Percentiles rank a stretch among this genome's conserved stretches.
Evolutionary conservation across 2,329 filamentous ascomycete species (phyloP).

Genomic region (Aspergillus ochraceus): DNA sequence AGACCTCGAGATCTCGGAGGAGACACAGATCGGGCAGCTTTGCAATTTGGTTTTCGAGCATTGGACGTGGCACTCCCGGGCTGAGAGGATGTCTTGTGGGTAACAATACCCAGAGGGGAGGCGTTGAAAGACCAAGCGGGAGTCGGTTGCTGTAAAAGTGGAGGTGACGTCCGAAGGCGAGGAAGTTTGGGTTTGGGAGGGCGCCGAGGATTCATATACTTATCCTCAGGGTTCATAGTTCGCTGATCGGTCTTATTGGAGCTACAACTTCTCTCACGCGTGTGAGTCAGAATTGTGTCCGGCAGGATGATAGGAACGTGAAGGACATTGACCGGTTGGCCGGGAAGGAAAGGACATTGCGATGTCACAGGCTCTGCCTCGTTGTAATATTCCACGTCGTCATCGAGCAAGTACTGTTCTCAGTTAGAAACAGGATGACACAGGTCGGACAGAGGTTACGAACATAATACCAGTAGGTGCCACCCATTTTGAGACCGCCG

Average conservation of each 20-base stretch:
- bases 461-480: constrained; percentile 95
- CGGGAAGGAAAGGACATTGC: constrained; percentile 80
- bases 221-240: constrained; percentile 77
- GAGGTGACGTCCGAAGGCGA: constrained; percentile 48
- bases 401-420: constrained; percentile 76
- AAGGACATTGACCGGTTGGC: constrained; percentile 82
- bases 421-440: constrained; percentile 22
- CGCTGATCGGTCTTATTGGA: constrained; percentile 61
- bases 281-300: constrained; percentile 43
- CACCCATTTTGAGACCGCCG: constrained; percentile 86
- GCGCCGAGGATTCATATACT: constrained; percentile 69
- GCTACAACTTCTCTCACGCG: constrained; percentile 66
- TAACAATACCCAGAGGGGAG: constrained; percentile 27
- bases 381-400: constrained; percentile 74
- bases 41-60: constrained; percentile 20
- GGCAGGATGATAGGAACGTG: constrained; percentile 72
- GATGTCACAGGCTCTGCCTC: constrained; percentile 71
- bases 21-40: constrained; percentile 38
- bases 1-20: constrained; percentile 39
- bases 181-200: constrained; percentile 50
- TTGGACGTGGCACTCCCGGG: constrained; percentile 29
- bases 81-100: constrained; percentile 35
- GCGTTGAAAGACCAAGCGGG: constrained; percentile 28
- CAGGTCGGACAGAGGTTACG: constrained; percentile 38
- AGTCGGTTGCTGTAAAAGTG: constrained; percentile 24